A percentile compares a stretch with the other conserved stretches of the same genome.
These are phyloP conservation scores for Patellaria atrata DNA, from an alignment of 495 filamentous ascomycete genomes.

Conservation along the genomic window DNA sequence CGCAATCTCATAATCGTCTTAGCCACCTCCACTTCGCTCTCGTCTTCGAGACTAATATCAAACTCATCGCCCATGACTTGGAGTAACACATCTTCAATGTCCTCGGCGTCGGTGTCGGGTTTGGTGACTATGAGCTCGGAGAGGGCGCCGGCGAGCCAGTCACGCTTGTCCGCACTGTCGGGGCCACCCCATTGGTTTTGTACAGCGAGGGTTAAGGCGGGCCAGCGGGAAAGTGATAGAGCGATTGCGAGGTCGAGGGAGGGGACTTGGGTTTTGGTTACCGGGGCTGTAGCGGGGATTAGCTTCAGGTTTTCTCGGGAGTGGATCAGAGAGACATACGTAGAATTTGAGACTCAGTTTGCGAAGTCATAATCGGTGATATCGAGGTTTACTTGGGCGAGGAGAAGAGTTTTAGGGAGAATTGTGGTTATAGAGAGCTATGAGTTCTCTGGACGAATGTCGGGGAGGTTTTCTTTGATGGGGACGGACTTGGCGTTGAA, in stretches of 20 bases:
- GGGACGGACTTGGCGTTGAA: too few relatives aligned
- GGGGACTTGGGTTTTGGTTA: too few relatives aligned
- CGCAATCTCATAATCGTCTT: slow-evolving; percentile 53
- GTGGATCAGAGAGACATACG: too few relatives aligned
- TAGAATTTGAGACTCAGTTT: too few relatives aligned
- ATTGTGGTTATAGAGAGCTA: too few relatives aligned
- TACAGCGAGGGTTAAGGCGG: slow-evolving; percentile 74
- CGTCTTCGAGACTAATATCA: slow-evolving; percentile 80
- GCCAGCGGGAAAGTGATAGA: slow-evolving; percentile 68
- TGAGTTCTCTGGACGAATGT: too few relatives aligned
- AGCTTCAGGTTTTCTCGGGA: too few relatives aligned
- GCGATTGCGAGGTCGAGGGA: slow-evolving; percentile 74
- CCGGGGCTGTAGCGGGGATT: too few relatives aligned
- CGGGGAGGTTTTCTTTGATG: too few relatives aligned
- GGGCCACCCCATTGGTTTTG: slow-evolving; percentile 76
- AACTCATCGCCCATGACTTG: slow-evolving; percentile 95
- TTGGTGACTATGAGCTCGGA: slow-evolving; percentile 61
- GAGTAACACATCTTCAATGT: slow-evolving; percentile 68
- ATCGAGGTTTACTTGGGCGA: too few relatives aligned
- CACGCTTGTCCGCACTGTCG: slow-evolving; percentile 73
- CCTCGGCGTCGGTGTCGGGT: slow-evolving; percentile 65
- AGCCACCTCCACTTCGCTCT: slow-evolving; percentile 60
- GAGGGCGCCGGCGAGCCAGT: slow-evolving; percentile 87
- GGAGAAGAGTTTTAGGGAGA: too few relatives aligned
- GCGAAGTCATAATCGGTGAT: too few relatives aligned